Evolutionary conservation across 345 rosid genomes (phyloP), one percentile per base, ranked within the genome.

Genomic region (Hibiscus syriacus): DNA sequence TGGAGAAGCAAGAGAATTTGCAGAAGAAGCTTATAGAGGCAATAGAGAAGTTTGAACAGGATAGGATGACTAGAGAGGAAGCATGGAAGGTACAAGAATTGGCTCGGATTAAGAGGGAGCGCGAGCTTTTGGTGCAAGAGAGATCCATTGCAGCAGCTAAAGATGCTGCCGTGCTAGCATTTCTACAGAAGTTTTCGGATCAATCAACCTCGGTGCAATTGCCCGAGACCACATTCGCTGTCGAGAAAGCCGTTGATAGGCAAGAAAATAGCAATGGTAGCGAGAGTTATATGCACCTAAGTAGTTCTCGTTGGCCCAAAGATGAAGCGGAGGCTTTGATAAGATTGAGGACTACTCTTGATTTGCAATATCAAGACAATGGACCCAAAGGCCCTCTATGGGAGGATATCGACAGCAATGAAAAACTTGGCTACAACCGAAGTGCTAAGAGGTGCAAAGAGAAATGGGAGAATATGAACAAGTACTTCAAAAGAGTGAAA

Each of bases 401-500:
- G 98, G 98, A 90, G 87, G 69, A 83, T 92, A 53, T 92, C 97
- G 2, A 34, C 76, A 2, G 85, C 75, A 3, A 90, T 92, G 97
- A 79, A 72, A 81, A 75, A 69, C 74, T 84, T 25, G 97, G 96
- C 14, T 88, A 88, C 52, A 77, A 86, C 52, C 76, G 97, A 62
- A 92, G 80, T 65, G 77, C 97, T 0, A 92, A 90, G 80, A 72
- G 98, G 76, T 90, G 98, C 65, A 92, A 92, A 77, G 97, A 92
- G 86, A 90, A 92, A 80, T 90, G 97, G 97, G 98, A 88, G 80
- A 92, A 92, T 72, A 90, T 90, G 69, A 92, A 92, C 84, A 92
- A 92, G 82, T 92, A 90, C 79, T 92, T 90, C 84, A 90, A 76
- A 88, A 92, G 86, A 76, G 92, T 85, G 10, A 90, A 85, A 73